phyloP scores from a whole-genome alignment of 2,329 filamentous ascomycete genomes.

The Exophiala aquamarina region DNA sequence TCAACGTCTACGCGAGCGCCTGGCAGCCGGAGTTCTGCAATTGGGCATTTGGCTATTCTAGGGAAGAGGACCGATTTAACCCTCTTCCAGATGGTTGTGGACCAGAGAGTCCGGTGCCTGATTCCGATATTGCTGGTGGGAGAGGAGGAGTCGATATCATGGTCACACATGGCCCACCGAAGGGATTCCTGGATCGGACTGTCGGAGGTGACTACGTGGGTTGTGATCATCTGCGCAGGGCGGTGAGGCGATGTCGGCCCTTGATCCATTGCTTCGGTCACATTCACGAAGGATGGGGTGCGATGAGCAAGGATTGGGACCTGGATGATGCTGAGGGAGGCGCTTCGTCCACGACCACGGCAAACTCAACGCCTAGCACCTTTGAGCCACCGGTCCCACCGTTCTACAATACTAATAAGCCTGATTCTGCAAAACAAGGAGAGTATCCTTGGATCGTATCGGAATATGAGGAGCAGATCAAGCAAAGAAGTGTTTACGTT shows the following conservation, averaged over 20 bases:
- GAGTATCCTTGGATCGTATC: conserved; percentile 2
- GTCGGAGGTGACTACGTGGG: conserved; percentile 45
- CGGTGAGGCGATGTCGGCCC: conserved; percentile 52
- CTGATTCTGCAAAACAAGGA: not conserved
- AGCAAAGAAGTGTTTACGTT: conserved; percentile 28
- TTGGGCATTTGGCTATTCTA: conserved; percentile 57
- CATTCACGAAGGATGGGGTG: conserved; percentile 31
- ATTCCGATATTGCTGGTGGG: conserved; percentile 45
- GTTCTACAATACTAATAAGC: not conserved
- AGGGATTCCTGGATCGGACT: conserved; percentile 50
- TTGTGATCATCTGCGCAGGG: conserved; percentile 55
- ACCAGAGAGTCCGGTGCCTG: conserved; percentile 40
- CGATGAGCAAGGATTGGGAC: conserved; percentile 21
- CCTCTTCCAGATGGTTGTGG: conserved; percentile 22
- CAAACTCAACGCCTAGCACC: not conserved
- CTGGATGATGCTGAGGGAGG: too few species aligned
- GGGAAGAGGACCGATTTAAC: conserved; percentile 55
- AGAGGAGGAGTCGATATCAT: conserved; percentile 52
- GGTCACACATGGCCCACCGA: conserved; percentile 62
- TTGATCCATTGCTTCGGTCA: conserved; percentile 56
- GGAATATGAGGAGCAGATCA: conserved; percentile 3
- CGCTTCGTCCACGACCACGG: not conserved
- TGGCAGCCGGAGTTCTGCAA: conserved; percentile 58
- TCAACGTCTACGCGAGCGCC: conserved; percentile 55
- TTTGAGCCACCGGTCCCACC: not conserved